Evolutionary conservation across 768 basidiomycete species (phyloP).

Genomic region (Lentinula sp.): DNA sequence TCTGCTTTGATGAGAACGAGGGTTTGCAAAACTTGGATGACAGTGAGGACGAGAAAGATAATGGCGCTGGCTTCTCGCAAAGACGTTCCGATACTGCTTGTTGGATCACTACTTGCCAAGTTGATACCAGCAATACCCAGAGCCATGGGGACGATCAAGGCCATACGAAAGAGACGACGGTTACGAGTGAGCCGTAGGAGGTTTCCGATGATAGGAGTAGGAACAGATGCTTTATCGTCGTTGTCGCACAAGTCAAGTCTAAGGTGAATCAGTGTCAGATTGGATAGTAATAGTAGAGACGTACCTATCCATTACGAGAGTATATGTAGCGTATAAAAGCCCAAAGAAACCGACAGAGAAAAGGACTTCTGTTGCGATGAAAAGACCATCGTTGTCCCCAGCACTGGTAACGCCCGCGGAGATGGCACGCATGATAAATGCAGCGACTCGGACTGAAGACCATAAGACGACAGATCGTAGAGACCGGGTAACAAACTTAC

Average conservation of each 20-base stretch:
- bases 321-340: constrained; percentile 35
- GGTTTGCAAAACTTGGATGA: constrained; percentile 24
- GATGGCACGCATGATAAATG: constrained; percentile 33
- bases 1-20: constrained; percentile 11
- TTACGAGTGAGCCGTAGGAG: constrained; percentile 18
- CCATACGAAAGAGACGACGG: constrained; percentile 23
- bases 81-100: constrained; percentile 9
- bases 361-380: constrained; percentile 32
- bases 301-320: constrained; percentile 35
- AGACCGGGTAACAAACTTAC: constrained; percentile 10
- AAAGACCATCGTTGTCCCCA: constrained; percentile 23
- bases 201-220: constrained; percentile 1
- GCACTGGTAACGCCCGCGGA: constrained; percentile 23
- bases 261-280: neutral
- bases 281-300: too few species aligned
- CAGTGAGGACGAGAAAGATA: constrained; percentile 30
- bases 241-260: constrained; percentile 12
- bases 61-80: constrained; percentile 26
- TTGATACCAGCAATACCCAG: constrained; percentile 26
- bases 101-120: constrained; percentile 8
- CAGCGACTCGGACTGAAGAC: constrained; percentile 30
- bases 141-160: constrained; percentile 21
- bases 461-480: neutral
- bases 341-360: constrained; percentile 37
- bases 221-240: neutral